Evolutionary conservation across 805 yeast species (phyloP), one percentile per base, ranked within the genome.

Genomic region (Middelhovenomyces tepae): DNA sequence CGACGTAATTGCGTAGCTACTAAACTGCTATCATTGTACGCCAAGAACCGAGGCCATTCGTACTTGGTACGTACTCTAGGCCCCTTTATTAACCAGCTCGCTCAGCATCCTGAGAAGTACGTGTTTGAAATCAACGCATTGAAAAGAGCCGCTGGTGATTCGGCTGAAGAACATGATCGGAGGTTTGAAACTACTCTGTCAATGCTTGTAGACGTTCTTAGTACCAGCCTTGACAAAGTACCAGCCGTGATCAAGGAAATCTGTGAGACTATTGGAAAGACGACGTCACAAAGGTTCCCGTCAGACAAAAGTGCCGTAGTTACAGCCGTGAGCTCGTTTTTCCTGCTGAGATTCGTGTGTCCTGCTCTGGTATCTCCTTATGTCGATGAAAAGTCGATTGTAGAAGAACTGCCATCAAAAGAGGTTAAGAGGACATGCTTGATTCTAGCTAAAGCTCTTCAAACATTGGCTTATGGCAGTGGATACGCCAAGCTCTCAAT

Each of bases 341-440:
- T 85, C 26, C 83, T 85, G 47, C 61, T 85, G 42, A 60, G 89
- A 36, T 71, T 77, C 38, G 63, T 77, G 32, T 78, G 93, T 50
- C 95, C 95, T 4, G 89, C 87, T 0, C 70, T 85, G 42, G 83
- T 84, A 4, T 73, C 83, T 26, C 94, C 94, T 0, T n/a, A n/a
- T n/a, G n/a, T n/a, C n/a, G 91, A 81, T 37, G 61, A 69, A 6
- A 63, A 47, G 24, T 52, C 47, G 8, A 35, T 54, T 5, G 29
- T 54, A 15, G 38, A 32, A 5, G 17, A 20, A 9, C 32, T 44
- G 7, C 48, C 43, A 7, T 18, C 48, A 7, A 31, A 35, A 10
- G 42, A 35, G n/a, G 36, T 42, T 27, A 22, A 51, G 13, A 33
- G 49, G 24, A 38, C 48, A 7, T 32, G 49, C 15, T 32, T 51